Percentiles rank a stretch among this genome's conserved stretches.
These are phyloP conservation scores for Curvularia sp. DNA, from an alignment of 2,329 filamentous ascomycete genomes.

Conservation along the genomic window DNA sequence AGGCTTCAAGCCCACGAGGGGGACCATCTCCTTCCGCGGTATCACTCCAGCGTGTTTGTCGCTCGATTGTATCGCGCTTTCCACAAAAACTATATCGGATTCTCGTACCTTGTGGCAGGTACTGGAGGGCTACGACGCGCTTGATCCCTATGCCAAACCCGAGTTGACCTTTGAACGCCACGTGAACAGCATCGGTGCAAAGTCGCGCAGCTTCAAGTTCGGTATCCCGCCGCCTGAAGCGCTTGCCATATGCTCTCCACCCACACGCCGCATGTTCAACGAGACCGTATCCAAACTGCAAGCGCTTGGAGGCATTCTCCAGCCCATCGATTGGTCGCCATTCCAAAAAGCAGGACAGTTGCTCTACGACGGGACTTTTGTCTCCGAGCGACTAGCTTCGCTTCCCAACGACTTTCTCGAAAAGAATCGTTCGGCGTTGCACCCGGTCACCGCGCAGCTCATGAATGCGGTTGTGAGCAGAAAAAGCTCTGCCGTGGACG, in stretches of 20 bases:
- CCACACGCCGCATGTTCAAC: conserved; percentile 49
- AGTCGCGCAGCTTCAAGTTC: conserved; percentile 55
- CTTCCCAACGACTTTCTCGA: conserved; percentile 42
- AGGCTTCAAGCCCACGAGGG: conserved; percentile 60
- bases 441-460: conserved; percentile 59
- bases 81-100: conserved; percentile 59
- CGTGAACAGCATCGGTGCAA: conserved; percentile 43
- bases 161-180: conserved; percentile 44
- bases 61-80: conserved; percentile 64
- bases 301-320: conserved; percentile 38
- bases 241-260: conserved; percentile 53
- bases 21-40: conserved; percentile 58
- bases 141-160: conserved; percentile 61
- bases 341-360: conserved; percentile 62
- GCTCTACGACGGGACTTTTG: conserved; percentile 64
- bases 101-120: conserved; percentile 59
- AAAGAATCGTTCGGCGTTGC: conserved; percentile 50
- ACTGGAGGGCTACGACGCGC: conserved; percentile 55
- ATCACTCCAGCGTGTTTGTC: conserved; percentile 64
- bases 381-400: conserved; percentile 61
- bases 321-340: conserved; percentile 43
- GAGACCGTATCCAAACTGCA: conserved; percentile 38
- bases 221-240: conserved; percentile 57
- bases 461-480: conserved; percentile 40
- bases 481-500: conserved; percentile 42